These are phyloP conservation scores for Fusarium gaditjirri DNA, from an alignment of 2,329 filamentous ascomycete genomes.

Conservation along the genomic window DNA sequence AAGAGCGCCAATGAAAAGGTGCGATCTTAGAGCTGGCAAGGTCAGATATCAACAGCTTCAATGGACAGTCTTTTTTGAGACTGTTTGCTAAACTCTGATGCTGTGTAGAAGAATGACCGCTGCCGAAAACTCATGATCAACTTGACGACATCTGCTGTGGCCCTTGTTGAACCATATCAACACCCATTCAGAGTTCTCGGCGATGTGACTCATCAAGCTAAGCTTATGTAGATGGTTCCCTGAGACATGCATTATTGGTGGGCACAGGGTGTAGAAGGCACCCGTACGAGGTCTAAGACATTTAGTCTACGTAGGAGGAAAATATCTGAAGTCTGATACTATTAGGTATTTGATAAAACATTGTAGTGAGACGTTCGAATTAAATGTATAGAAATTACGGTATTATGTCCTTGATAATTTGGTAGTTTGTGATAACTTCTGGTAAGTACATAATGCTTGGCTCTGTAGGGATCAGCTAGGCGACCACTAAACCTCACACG, in stretches of 20 bases:
- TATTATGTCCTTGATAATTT: not conserved
- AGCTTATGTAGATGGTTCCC: not conserved
- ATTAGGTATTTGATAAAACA: not conserved
- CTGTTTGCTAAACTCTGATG: not conserved
- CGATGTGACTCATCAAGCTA: constrained; percentile 12
- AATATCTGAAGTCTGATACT: not conserved
- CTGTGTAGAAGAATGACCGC: not conserved
- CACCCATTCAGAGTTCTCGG: not conserved
- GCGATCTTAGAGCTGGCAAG: not conserved
- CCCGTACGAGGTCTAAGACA: not conserved
- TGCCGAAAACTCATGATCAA: not conserved
- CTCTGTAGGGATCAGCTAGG: not conserved
- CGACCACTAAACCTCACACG: not conserved
- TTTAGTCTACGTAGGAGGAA: not conserved
- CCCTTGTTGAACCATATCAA: not conserved
- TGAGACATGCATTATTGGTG: constrained; percentile 10
- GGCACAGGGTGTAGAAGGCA: not conserved
- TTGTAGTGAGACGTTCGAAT: not conserved
- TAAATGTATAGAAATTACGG: not conserved
- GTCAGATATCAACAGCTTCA: not conserved
- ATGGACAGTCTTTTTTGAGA: not conserved
- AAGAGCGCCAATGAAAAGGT: not conserved
- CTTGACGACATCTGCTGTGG: not conserved
- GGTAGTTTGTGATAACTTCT: not conserved
- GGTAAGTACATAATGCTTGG: not conserved